Evolutionary conservation across 805 yeast genomes (phyloP).

Genomic region (Cyberlindnera maritima): DNA sequence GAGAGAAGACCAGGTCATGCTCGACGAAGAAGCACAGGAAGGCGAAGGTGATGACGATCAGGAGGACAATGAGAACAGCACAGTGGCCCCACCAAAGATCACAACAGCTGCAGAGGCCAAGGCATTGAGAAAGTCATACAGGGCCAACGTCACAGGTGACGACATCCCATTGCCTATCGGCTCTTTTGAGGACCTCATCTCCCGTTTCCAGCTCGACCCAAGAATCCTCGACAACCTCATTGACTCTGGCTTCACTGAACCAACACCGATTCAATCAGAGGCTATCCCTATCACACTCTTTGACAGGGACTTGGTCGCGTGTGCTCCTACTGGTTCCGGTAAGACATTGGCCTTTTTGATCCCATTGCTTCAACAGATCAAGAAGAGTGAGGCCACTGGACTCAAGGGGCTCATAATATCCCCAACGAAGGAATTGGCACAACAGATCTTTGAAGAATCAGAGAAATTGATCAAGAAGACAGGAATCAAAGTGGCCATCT

Average conservation of each 20-base stretch:
- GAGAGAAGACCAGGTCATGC: slow-evolving; percentile 20
- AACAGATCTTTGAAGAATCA: slow-evolving; percentile 75
- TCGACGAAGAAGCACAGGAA: slow-evolving; percentile 13
- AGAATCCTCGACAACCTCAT: slow-evolving; percentile 57
- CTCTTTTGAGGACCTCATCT: slow-evolving; percentile 75
- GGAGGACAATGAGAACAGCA: slow-evolving; percentile 25
- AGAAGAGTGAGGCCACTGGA: slow-evolving; percentile 14
- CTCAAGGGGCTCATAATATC: slow-evolving; percentile 78
- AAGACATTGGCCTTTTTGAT: slow-evolving; percentile 88
- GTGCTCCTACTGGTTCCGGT: slow-evolving; percentile 99
- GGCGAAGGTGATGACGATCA: slow-evolving; percentile 9
- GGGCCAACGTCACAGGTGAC: slow-evolving; percentile 73
- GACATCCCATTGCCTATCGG: slow-evolving; percentile 92
- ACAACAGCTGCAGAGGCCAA: slow-evolving; percentile 56
- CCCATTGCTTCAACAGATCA: slow-evolving; percentile 66
- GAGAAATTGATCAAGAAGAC: slow-evolving; percentile 46
- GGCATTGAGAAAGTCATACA: slow-evolving; percentile 54
- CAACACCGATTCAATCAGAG: slow-evolving; percentile 93
- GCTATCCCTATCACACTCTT: slow-evolving; percentile 73
- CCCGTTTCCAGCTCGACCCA: slow-evolving; percentile 64
- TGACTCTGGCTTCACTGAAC: slow-evolving; percentile 71
- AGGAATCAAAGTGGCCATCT: slow-evolving; percentile 53
- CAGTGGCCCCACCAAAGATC: slow-evolving; percentile 37
- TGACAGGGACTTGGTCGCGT: slow-evolving; percentile 77
- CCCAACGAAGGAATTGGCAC: slow-evolving; percentile 93